Conservation (phyloP, 2,329 filamentous ascomycete genomes). For the Alternaria arbusti region DNA sequence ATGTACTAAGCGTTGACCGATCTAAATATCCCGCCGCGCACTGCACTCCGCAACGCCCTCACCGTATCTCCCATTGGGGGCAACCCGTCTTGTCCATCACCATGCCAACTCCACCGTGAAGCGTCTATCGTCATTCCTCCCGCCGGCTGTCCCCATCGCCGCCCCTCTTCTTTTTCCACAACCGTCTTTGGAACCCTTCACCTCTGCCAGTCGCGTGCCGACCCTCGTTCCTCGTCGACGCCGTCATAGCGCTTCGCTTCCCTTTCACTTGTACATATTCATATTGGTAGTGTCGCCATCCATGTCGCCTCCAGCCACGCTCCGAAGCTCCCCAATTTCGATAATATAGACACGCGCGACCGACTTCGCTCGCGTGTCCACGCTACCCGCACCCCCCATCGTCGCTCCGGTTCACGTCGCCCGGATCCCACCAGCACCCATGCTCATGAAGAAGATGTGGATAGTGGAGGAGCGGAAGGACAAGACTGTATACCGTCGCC, state of each 20-base stretch:
- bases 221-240: neutral
- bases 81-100: neutral
- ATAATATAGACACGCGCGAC: constrained; percentile 21
- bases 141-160: neutral
- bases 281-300: neutral
- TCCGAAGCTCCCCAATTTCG: constrained; percentile 1
- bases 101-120: constrained; percentile 2
- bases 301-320: constrained; percentile 25
- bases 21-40: constrained; percentile 2
- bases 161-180: constrained; percentile 1
- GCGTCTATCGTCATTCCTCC: neutral
- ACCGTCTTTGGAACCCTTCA: neutral
- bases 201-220: neutral
- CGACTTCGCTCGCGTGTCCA: constrained; percentile 20
- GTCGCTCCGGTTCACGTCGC: constrained; percentile 13
- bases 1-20: neutral
- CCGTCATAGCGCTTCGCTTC: neutral
- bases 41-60: constrained; percentile 6
- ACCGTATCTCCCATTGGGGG: constrained; percentile 3
- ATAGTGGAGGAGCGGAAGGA: constrained; percentile 32
- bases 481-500: constrained; percentile 38
- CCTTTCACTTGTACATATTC: constrained; percentile 1
- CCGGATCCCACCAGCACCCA: constrained; percentile 14
- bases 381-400: constrained; percentile 11
- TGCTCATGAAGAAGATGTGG: constrained; percentile 32